Evolutionary conservation across 495 filamentous ascomycete genomes (phyloP), one percentile per base, ranked within the genome.

Genomic region (Parathielavia hyrcaniae): DNA sequence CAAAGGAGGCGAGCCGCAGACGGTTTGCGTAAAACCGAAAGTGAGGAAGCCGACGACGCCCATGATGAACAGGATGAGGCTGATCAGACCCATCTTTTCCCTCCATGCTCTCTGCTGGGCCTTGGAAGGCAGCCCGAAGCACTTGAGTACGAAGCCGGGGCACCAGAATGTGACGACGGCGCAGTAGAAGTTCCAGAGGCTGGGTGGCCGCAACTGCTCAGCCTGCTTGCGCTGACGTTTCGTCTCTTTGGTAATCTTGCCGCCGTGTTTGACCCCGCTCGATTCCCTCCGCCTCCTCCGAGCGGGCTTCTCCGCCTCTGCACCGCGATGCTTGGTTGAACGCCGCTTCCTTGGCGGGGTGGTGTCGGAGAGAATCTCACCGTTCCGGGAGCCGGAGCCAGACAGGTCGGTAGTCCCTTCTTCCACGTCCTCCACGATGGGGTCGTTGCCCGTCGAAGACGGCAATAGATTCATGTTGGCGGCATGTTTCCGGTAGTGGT

Each of bases 81-180:
- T 95, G 68, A 97, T 87, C 55, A 99, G 76, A 7, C 95, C 95
- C 79, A 99, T 96, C 80, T 99, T 99, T 71, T 99, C 95, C 56
- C 95, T 84, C 95, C 95, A 99, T 17, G 95, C 95, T 61, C 89
- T 82, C 60, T 91, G 88, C 69, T 97, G 90, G 17, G 83, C 89
- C 71, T 87, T 93, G 47, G 86, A 74, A n/a, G 87, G 82, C 79
- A 89, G 96, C 38, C 91, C 91, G 64, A 89, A 89, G 69, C 91
- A 96, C 52, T 75, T 79, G 40, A 99, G 74, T 16, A 96, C 71
- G 53, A 89, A 86, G 65, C 91, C 88, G 0, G 95, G 95, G 56
- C 86, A 87, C 90, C 95, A 96, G 64, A 96, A 97, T 2, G 93
- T 99, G 57, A 99, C 70, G 47, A 96, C 77, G 11, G 85, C 84